Conservation (phyloP, 2,329 filamentous ascomycete genomes). For the Penicillium oxalicum region DNA sequence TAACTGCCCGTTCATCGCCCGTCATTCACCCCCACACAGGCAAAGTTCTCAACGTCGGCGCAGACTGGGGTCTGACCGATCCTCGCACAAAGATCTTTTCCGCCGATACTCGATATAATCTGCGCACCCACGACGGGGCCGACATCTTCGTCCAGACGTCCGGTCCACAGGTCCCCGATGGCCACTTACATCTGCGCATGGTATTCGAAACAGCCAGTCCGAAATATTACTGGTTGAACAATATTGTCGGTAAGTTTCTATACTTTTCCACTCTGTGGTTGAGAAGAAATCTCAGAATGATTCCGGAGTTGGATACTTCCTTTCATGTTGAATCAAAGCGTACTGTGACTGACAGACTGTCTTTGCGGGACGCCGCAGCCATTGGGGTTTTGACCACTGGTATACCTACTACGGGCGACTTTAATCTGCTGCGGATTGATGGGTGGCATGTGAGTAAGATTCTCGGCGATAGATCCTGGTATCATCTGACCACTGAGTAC, state of each 20-base stretch:
- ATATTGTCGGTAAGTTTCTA: conserved; percentile 19
- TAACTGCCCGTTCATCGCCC: too few relatives aligned
- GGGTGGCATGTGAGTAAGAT: conserved; percentile 22
- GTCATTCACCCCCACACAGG: conserved; percentile 4
- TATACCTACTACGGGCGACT: conserved; percentile 5
- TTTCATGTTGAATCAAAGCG: too few relatives aligned
- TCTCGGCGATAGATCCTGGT: too few relatives aligned
- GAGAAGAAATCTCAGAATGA: too few relatives aligned
- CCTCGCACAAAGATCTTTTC: conserved; percentile 21
- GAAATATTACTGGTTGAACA: conserved; percentile 26
- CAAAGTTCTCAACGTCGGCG: conserved; percentile 21
- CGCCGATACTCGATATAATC: conserved; percentile 25
- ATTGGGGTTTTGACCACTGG: conserved; percentile 17
- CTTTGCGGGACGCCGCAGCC: conserved; percentile 5
- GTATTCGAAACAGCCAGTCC: conserved; percentile 20
- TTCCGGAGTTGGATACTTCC: not conserved
- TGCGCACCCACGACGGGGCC: conserved; percentile 22
- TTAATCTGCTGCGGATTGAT: conserved; percentile 19
- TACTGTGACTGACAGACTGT: not conserved
- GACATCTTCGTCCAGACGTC: conserved; percentile 22
- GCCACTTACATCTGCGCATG: conserved; percentile 19
- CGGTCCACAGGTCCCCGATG: conserved; percentile 15
- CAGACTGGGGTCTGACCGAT: conserved; percentile 22
- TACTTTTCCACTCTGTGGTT: too few relatives aligned
- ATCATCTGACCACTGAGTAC: not conserved